Percentiles rank a stretch among this genome's conserved stretches.
These are phyloP conservation scores for Hyphopichia homilentoma DNA, from an alignment of 805 yeast species.

Conservation along the genomic window DNA sequence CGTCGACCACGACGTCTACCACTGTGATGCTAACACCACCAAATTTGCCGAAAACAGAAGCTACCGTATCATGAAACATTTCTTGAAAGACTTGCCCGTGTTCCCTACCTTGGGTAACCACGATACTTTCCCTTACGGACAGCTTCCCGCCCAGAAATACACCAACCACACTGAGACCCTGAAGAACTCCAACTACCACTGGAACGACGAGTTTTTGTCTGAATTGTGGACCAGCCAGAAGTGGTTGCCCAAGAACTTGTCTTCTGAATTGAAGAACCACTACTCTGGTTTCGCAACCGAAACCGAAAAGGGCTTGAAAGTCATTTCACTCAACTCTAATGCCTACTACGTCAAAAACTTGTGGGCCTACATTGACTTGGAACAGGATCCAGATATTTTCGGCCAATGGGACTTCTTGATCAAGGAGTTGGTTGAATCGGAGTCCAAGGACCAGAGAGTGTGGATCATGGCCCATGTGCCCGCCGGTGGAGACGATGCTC, in stretches of 20 bases:
- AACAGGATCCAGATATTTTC: conserved; percentile 54
- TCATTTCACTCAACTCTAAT: conserved; percentile 63
- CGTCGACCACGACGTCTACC: conserved; percentile 61
- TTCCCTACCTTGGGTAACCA: conserved; percentile 67
- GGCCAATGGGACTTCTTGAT: conserved; percentile 61
- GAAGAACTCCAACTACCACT: conserved; percentile 23
- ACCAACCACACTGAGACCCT: not conserved
- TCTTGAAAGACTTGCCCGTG: conserved; percentile 50
- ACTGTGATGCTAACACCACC: conserved; percentile 56
- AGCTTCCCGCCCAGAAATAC: conserved; percentile 49
- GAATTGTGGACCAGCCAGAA: conserved; percentile 35
- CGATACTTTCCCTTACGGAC: conserved; percentile 71
- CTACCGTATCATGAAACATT: conserved; percentile 55
- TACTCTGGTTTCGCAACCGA: conserved; percentile 60
- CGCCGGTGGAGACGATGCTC: conserved; percentile 46
- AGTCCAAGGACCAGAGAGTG: conserved; percentile 55
- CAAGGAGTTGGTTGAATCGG: conserved; percentile 60
- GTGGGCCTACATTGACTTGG: conserved; percentile 49
- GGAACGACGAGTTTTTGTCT: conserved; percentile 36
- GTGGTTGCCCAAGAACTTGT: conserved; percentile 28
- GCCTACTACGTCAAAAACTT: conserved; percentile 61
- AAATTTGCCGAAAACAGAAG: conserved; percentile 70
- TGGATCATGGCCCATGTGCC: conserved; percentile 76
- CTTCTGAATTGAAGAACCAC: conserved; percentile 35
- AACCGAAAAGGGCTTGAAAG: conserved; percentile 54